These are phyloP conservation scores for Geranium rotundifolium DNA, from an alignment of 345 rosid genomes.

Conservation along the genomic window DNA sequence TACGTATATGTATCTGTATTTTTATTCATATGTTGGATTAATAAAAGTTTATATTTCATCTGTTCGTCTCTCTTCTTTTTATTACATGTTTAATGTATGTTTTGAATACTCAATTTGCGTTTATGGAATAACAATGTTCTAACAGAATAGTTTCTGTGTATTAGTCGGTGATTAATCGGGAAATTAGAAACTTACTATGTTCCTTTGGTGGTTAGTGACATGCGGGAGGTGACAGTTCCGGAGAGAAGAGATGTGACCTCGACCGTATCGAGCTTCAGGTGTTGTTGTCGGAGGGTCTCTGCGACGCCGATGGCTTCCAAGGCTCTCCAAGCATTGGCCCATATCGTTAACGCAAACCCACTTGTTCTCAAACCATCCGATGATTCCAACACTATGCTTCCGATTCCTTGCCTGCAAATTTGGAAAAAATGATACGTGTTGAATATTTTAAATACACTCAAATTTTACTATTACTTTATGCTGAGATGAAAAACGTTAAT, in stretches of 20 bases:
- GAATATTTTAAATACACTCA: not conserved
- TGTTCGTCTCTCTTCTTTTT: too few species aligned
- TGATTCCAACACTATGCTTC: slow-evolving; percentile 57
- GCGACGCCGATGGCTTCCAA: slow-evolving; percentile 50
- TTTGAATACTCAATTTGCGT: too few species aligned
- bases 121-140: too few species aligned
- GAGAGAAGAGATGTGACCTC: not conserved
- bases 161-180: too few species aligned
- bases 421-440: too few species aligned
- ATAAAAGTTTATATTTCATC: too few species aligned
- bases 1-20: too few species aligned
- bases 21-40: too few species aligned
- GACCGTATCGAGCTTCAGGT: slow-evolving; percentile 30
- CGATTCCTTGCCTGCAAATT: slow-evolving; percentile 50
- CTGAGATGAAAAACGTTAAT: too few species aligned
- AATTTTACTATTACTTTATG: not conserved
- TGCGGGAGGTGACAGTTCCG: not conserved
- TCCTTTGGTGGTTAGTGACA: not conserved
- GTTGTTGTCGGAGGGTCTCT: slow-evolving; percentile 32
- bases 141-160: too few species aligned
- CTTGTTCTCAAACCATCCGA: slow-evolving; percentile 36
- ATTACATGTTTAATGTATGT: too few species aligned
- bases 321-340: slow-evolving; percentile 65
- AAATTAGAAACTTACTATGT: not conserved
- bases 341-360: slow-evolving; percentile 41